Evolutionary conservation across 2,329 filamentous ascomycete species (phyloP).

Genomic region (Apiospora aurea): DNA sequence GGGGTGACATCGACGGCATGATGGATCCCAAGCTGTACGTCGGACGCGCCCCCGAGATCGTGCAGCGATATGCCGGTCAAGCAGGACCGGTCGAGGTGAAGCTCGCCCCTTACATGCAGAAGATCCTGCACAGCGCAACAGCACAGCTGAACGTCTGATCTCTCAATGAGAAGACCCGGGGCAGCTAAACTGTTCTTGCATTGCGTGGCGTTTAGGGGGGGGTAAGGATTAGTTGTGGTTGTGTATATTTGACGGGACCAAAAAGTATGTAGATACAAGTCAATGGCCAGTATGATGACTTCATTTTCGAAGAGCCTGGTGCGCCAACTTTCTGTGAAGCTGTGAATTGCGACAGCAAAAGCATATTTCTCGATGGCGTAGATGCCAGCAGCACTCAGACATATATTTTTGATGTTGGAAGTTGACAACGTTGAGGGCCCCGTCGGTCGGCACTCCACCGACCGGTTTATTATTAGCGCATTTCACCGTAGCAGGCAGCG

Average conservation of each 20-base stretch:
- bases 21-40: slow-evolving; percentile 65
- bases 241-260: not conserved
- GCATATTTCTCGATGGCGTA: not conserved
- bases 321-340: not conserved
- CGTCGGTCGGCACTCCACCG: not conserved
- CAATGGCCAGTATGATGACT: not conserved
- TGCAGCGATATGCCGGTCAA: slow-evolving; percentile 52
- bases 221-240: not conserved
- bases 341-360: not conserved
- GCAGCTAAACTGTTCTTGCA: slow-evolving; percentile 16
- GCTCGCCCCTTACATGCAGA: slow-evolving; percentile 46
- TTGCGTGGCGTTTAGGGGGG: slow-evolving; percentile 2
- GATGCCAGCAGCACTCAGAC: not conserved
- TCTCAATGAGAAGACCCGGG: not conserved
- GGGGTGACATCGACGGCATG: slow-evolving; percentile 71
- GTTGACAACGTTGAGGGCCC: not conserved
- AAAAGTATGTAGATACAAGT: slow-evolving; percentile 4
- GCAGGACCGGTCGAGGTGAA: slow-evolving; percentile 48
- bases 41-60: slow-evolving; percentile 53
- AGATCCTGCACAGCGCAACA: slow-evolving; percentile 44
- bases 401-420: not conserved
- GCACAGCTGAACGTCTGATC: slow-evolving; percentile 48
- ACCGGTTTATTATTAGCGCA: slow-evolving; percentile 8
- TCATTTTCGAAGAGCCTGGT: not conserved
- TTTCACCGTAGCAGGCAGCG: not conserved